phyloP scores from a whole-genome alignment of 305 asterid species.

The Plantago lanceolata region DNA sequence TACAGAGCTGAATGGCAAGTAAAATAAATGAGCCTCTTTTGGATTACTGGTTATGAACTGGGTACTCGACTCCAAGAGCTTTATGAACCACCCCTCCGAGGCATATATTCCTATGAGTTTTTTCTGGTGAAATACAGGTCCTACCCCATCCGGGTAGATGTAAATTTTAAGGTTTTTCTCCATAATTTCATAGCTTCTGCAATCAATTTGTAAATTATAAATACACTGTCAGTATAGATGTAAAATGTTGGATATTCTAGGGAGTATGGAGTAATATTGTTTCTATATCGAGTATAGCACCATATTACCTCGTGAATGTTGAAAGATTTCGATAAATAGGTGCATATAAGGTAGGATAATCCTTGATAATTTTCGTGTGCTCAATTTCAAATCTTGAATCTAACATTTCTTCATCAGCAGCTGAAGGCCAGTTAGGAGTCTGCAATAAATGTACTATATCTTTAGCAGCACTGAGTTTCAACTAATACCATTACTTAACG shows the following conservation, averaged over 20 bases:
- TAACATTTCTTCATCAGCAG: slow-evolving; percentile 45
- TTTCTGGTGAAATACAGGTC: slow-evolving; percentile 50
- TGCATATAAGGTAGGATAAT: slow-evolving; percentile 36
- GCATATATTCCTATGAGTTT: slow-evolving; percentile 57
- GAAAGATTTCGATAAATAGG: slow-evolving; percentile 57
- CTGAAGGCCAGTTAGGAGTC: slow-evolving; percentile 49
- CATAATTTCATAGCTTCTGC: slow-evolving; percentile 68
- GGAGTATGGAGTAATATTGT: background rate
- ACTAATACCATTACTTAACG: background rate
- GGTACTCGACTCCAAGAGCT: slow-evolving; percentile 35
- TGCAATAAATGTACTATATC: slow-evolving; percentile 26
- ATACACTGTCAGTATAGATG: background rate
- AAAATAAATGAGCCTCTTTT: slow-evolving; percentile 53
- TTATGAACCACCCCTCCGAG: slow-evolving; percentile 90
- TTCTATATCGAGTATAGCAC: background rate
- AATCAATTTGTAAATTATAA: background rate
- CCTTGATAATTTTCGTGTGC: slow-evolving; percentile 21
- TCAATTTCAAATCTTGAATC: slow-evolving; percentile 43
- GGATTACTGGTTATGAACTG: slow-evolving; percentile 37
- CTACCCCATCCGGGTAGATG: slow-evolving; percentile 46
- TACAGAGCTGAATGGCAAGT: slow-evolving; percentile 57
- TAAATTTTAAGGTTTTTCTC: slow-evolving; percentile 53
- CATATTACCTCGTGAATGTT: slow-evolving; percentile 42
- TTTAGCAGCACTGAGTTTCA: background rate
- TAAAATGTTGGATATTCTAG: background rate